Evolutionary conservation across 331 rosid genomes (phyloP).

Genomic region (Pyrus hybrid): DNA sequence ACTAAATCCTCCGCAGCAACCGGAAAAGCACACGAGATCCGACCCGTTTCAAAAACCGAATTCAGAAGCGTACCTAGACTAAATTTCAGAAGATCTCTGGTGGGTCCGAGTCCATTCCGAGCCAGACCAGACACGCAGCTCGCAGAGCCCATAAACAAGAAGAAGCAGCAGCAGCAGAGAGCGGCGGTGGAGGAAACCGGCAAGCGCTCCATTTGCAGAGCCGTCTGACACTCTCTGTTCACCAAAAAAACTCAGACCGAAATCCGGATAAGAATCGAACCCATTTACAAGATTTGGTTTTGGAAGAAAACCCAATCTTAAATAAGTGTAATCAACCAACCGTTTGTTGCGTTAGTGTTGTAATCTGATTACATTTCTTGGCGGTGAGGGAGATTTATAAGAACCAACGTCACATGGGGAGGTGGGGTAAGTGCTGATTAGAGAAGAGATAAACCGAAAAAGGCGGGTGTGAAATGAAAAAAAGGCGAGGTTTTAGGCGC

Average conservation of each 20-base stretch:
- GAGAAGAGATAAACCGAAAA: conserved; percentile 21
- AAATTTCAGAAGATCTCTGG: conserved; percentile 20
- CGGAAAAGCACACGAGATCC: not conserved
- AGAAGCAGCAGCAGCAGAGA: conserved; percentile 4
- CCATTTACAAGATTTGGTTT: conserved; percentile 27
- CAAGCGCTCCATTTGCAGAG: conserved; percentile 35
- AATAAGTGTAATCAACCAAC: not conserved
- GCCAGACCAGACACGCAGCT: conserved; percentile 49
- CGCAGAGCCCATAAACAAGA: conserved; percentile 28
- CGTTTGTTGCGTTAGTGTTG: not conserved
- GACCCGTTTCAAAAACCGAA: not conserved
- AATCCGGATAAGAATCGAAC: conserved; percentile 15
- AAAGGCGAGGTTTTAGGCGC: not conserved
- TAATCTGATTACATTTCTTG: conserved; percentile 15
- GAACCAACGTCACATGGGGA: conserved; percentile 41
- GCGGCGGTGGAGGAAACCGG: conserved; percentile 29
- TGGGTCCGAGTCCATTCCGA: conserved; percentile 15
- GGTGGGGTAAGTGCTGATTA: conserved; percentile 22
- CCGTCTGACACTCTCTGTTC: not conserved
- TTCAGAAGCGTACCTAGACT: conserved; percentile 40
- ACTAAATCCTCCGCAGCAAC: conserved; percentile 5
- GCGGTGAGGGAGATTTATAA: conserved; percentile 7
- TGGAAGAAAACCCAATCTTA: not conserved
- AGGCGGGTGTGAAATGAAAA: conserved; percentile 42
- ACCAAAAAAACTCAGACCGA: conserved; percentile 4